Evolutionary conservation across 352 stramenopile species (phyloP).

Genomic region (Phytophthora quininea): DNA sequence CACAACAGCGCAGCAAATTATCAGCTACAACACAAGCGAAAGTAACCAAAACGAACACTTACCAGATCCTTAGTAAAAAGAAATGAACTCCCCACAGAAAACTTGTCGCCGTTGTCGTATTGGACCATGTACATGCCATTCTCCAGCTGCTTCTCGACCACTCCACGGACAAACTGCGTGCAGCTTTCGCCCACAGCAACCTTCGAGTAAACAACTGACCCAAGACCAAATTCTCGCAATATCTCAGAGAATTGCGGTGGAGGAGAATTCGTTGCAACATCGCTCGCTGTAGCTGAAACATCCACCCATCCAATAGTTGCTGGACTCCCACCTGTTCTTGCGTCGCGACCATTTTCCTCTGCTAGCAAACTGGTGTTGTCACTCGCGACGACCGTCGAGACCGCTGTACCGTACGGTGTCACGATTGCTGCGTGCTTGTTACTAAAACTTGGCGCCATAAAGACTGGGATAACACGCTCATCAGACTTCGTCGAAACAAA

Average conservation of each 20-base stretch:
- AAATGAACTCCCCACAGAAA: slow-evolving; percentile 41
- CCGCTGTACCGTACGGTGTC: slow-evolving; percentile 36
- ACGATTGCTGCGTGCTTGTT: slow-evolving; percentile 12
- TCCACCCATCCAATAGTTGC: neutral
- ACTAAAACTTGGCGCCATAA: slow-evolving; percentile 23
- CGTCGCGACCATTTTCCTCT: slow-evolving; percentile 2
- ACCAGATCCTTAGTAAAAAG: slow-evolving; percentile 64
- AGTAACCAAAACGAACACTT: slow-evolving; percentile 13
- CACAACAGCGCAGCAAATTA: slow-evolving; percentile 7
- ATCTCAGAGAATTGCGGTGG: neutral
- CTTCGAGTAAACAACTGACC: slow-evolving; percentile 47
- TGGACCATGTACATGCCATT: slow-evolving; percentile 53
- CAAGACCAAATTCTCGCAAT: slow-evolving; percentile 43
- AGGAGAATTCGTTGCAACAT: slow-evolving; percentile 2
- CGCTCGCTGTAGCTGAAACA: neutral
- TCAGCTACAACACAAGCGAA: neutral
- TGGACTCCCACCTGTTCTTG: neutral
- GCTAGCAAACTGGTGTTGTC: neutral
- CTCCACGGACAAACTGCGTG: slow-evolving; percentile 50
- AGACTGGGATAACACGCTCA: slow-evolving; percentile 30
- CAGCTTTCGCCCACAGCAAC: slow-evolving; percentile 41
- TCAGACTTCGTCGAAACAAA: slow-evolving; percentile 11
- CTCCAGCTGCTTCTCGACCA: slow-evolving; percentile 44
- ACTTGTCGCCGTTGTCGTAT: slow-evolving; percentile 69
- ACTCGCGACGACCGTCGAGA: slow-evolving; percentile 33